A percentile compares a stretch with the other conserved stretches of the same genome.
These are phyloP conservation scores for Neonectria sp. DNA, from an alignment of 2,329 filamentous ascomycete species.

Conservation along the genomic window DNA sequence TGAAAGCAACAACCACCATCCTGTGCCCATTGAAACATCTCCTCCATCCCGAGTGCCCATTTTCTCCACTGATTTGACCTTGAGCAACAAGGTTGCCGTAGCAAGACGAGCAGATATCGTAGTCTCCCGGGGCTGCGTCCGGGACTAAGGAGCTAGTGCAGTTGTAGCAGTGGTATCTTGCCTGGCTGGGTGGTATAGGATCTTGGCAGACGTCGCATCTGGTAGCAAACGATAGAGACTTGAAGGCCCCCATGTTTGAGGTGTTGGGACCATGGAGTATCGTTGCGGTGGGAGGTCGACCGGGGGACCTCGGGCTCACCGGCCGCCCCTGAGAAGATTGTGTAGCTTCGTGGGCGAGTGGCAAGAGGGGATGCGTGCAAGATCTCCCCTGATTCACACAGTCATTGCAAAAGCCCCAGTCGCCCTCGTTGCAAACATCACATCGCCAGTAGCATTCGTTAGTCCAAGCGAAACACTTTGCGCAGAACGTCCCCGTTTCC, in stretches of 20 bases:
- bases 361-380: slow-evolving; percentile 86
- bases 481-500: slow-evolving; percentile 88
- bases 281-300: slow-evolving; percentile 63
- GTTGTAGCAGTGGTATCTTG: slow-evolving; percentile 84
- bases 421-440: slow-evolving; percentile 87
- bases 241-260: slow-evolving; percentile 69
- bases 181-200: slow-evolving; percentile 77
- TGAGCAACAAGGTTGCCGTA: slow-evolving; percentile 78
- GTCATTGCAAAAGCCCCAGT: slow-evolving; percentile 93
- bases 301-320: slow-evolving; percentile 59
- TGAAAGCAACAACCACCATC: slow-evolving; percentile 86
- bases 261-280: slow-evolving; percentile 64
- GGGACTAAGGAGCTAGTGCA: slow-evolving; percentile 71
- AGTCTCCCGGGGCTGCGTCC: slow-evolving; percentile 76
- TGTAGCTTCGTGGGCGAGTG: slow-evolving; percentile 74
- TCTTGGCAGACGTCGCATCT: slow-evolving; percentile 85
- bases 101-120: slow-evolving; percentile 86
- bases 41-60: slow-evolving; percentile 87
- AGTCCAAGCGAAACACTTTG: slow-evolving; percentile 79
- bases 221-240: slow-evolving; percentile 79
- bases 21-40: slow-evolving; percentile 85
- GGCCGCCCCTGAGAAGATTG: slow-evolving; percentile 54
- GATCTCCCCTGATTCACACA: slow-evolving; percentile 88
- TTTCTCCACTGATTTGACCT: slow-evolving; percentile 78
- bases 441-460: slow-evolving; percentile 95